Evolutionary conservation across 441 rosid genomes (phyloP).

Genomic region (Pelargonium hybrid): DNA sequence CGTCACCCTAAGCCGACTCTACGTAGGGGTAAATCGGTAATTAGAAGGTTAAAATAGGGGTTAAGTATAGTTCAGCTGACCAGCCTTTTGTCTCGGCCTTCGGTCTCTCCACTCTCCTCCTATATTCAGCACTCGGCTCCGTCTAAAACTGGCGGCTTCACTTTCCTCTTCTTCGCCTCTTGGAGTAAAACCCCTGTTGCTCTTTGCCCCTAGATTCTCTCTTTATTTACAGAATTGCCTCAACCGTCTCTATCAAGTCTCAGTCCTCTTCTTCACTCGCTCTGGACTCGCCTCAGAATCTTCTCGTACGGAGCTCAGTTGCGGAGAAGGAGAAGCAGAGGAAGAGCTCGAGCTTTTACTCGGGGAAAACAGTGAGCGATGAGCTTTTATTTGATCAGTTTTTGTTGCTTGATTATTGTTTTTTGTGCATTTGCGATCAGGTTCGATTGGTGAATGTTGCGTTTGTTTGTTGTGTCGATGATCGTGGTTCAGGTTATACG

Average conservation of each 20-base stretch:
- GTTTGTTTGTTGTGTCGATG: neutral
- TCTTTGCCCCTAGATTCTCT: too few relatives aligned
- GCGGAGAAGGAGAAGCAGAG: neutral
- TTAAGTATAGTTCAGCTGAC: neutral
- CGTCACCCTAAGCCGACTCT: too few relatives aligned
- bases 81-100: slow-evolving; percentile 1
- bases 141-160: neutral
- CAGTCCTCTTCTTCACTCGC: neutral
- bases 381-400: neutral
- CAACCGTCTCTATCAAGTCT: neutral
- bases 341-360: neutral
- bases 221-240: neutral
- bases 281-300: neutral
- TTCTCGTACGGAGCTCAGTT: neutral
- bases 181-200: neutral
- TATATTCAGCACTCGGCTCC: neutral
- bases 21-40: neutral
- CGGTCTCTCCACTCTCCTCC: neutral
- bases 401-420: neutral
- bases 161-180: neutral
- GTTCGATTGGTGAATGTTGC: too few relatives aligned
- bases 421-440: neutral
- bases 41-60: neutral
- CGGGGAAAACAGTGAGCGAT: neutral
- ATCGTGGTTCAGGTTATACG: neutral